Base-by-base conservation (phyloP, 2,329 filamentous ascomycete genomes). In the Endocalyx cinctus region DNA sequence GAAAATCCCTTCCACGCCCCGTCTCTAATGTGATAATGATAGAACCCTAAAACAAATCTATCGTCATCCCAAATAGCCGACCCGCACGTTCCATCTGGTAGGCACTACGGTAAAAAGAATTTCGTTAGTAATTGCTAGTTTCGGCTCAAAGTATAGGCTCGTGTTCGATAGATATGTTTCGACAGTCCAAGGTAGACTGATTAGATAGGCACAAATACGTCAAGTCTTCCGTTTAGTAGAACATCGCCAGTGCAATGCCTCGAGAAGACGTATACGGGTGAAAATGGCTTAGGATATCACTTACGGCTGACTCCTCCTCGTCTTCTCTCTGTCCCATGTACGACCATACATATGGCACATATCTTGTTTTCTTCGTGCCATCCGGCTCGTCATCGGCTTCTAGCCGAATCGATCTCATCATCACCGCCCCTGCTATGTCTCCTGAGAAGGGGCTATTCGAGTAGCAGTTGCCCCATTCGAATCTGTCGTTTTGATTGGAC, bases 1-100 rank as follows among this genome's bases (percentile, higher is more conserved):
- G 32, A 32, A 17, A 38, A 38, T 18, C 36, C 32, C 12, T 26
- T 22, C 37, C 32, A 36, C 4, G 5, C 11, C n/a, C 34, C 34
- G 18, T 23, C 13, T 20, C 29, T 5, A 13, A 40, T 37, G 16
- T 27, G 31, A 23, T 34, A 37, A 15, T 40, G 28, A 27, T 37
- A 32, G 20, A 40, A 34, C 11, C 38, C 31, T 18, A 13, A 19
- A 16, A 40, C 25, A 17, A 32, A 17, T 5, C 39, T 30, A 11
- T 41, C 25, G n/a, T 38, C 33, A 28, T 41, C 28, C 38, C 38
- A 38, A 23, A 41, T 38, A 13, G 18, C 31, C 3, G 38, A 41
- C 23, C 38, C 31, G 25, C 38, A 32, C 10, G 27, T 29, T 15
- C 38, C 38, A 14, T 34, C 28, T 12, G 14, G 29, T 11, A 32